Evolutionary conservation across 208 protist species (phyloP).

Genomic region (Trypanosoma boissoni): DNA sequence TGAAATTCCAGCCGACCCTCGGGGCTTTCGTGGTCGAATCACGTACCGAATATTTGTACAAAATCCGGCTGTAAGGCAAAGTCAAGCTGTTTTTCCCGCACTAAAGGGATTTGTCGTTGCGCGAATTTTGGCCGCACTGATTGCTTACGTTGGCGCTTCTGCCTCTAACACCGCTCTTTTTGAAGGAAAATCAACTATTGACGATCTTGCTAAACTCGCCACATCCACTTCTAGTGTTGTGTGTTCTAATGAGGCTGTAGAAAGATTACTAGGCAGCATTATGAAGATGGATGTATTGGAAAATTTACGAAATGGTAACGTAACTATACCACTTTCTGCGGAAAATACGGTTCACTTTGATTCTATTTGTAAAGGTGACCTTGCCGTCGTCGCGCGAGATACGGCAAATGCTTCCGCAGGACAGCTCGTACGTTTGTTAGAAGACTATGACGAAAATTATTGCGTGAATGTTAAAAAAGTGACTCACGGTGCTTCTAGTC

Average conservation of each 20-base stretch:
- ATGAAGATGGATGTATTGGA: constrained; percentile 5
- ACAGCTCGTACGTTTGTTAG: constrained; percentile 12
- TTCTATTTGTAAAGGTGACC: constrained; percentile 22
- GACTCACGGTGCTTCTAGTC: neutral
- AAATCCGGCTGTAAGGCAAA: constrained; percentile 18
- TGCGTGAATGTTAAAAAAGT: constrained; percentile 7
- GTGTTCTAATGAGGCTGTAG: constrained; percentile 7
- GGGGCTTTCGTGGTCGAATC: constrained; percentile 79
- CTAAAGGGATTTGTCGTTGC: constrained; percentile 74
- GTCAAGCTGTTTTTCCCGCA: constrained; percentile 67
- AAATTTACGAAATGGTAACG: constrained; percentile 16
- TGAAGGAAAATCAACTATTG: constrained; percentile 21
- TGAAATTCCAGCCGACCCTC: constrained; percentile 63
- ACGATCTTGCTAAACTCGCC: constrained; percentile 12
- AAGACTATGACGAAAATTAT: constrained; percentile 9
- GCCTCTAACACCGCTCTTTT: constrained; percentile 22
- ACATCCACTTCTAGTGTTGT: constrained; percentile 1
- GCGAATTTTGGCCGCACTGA: constrained; percentile 83
- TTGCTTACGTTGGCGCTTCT: constrained; percentile 57
- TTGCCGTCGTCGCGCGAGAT: constrained; percentile 13
- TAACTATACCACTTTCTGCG: constrained; percentile 15
- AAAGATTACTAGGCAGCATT: constrained; percentile 12
- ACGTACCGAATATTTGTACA: constrained; percentile 67
- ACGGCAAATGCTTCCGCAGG: neutral
- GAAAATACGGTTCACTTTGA: constrained; percentile 4